A percentile compares a stretch with the other conserved stretches of the same genome.
phyloP scores from a whole-genome alignment of 441 rosid genomes.

The California macrophylla region DNA sequence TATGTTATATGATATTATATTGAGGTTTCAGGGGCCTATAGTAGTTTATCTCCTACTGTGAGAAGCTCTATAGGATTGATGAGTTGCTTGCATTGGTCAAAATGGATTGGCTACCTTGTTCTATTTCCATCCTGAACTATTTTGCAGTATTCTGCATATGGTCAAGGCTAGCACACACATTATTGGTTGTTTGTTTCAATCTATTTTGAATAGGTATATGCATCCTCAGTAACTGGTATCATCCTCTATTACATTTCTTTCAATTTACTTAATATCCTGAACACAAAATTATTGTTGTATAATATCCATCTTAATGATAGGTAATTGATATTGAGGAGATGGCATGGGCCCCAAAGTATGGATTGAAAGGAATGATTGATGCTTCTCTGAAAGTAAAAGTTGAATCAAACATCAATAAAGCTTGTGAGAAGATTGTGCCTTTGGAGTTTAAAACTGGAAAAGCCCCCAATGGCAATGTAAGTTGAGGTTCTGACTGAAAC shows the following conservation, averaged over 20 bases:
- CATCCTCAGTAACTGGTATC: background rate
- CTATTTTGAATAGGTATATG: background rate
- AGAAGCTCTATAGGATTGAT: background rate
- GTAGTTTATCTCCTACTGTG: background rate
- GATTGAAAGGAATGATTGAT: slow-evolving; percentile 93
- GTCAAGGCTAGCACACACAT: background rate
- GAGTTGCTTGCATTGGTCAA: background rate
- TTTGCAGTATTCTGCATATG: background rate
- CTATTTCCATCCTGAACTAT: slow-evolving; percentile 1
- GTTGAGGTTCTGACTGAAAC: slow-evolving; percentile 20
- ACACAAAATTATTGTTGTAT: background rate
- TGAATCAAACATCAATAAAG: slow-evolving; percentile 40
- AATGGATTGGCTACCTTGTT: background rate
- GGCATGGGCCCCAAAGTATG: slow-evolving; percentile 97
- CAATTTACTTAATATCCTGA: background rate
- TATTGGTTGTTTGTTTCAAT: background rate
- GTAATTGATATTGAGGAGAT: slow-evolving; percentile 96
- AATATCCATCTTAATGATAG: slow-evolving; percentile 29
- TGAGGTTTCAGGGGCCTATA: background rate
- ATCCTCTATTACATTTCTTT: background rate
- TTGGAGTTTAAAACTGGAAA: slow-evolving; percentile 95
- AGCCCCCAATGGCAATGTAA: slow-evolving; percentile 68
- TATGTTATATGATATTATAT: background rate
- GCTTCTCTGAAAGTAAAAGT: slow-evolving; percentile 72
- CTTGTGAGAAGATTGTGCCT: slow-evolving; percentile 59